Conservation (phyloP, 345 rosid genomes). For the Arabidopsis thaliana region TAIR10.1 NC_003071.7:18304001-18304500, state of each 20-base stretch:
- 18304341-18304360: background rate
- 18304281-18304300: constrained; percentile 18
- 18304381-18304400: background rate
- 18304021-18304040: background rate
- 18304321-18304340: background rate
- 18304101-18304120: constrained; percentile 1
- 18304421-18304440: background rate
- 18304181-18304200: constrained; percentile 3
- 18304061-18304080: constrained; percentile 15
- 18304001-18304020: background rate
- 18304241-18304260: background rate
- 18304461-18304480: constrained; percentile 22
- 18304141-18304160: constrained; percentile 3
- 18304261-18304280: background rate
- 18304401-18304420: background rate
- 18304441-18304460: background rate
- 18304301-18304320: constrained; percentile 22
- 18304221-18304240: background rate
- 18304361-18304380: background rate
- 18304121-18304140: constrained; percentile 24
- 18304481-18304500: constrained; percentile 43
- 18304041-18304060: constrained; percentile 3
- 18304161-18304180: constrained; percentile 19
- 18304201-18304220: background rate
- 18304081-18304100: background rate